Evolutionary conservation across 1,139 yeast species (phyloP), one percentile per base, ranked within the genome.

Genomic region (Kluyveromyces sp.): DNA sequence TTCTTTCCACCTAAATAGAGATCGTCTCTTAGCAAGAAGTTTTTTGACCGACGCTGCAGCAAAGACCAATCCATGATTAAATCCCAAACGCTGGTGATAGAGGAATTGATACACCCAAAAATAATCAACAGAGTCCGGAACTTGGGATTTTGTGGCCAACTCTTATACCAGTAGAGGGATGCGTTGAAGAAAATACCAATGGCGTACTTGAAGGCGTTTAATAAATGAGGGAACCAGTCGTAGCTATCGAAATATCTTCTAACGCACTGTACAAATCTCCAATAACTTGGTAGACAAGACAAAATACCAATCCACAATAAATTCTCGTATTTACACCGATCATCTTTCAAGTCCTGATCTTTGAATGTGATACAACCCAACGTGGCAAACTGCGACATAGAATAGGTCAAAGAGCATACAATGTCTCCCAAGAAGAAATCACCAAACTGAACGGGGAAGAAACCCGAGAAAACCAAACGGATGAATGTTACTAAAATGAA

Each of bases 211-310:
- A 71, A 56, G 73, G 87, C 86, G 58, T 92, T 92, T n/a, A 95
- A 92, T 48, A 92, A 67, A 71, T 92, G 99, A 1, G 99, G 99
- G 60, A 92, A 94, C 84, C 89, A 82, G 57, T 89, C 96, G 1
- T 94, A 92, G 0, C 96, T 83, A 59, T 92, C 99, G 41, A 81
- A 77, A 61, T 75, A 92, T 74, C 99, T 94, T 54, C 99, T 71
- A 26, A 83, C 62, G 64, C 98, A 92, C 62, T 92, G 99, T 44
- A 89, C 61, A 43, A 84, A 77, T 66, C 99, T 83, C 87, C 95
- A 87, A 36, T 87, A 75, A 49, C 88, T 83, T 0, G 99, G 98
- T 20, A 92, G 63, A 2, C 95, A 73, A 34, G 87, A 73, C 53
- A 89, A 73, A 52, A 89, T 85, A 3, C 97, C 98, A 77, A 89